Percentiles rank a stretch among this genome's conserved stretches.
Evolutionary conservation across 1,284 basidiomycete species (phyloP).

Genomic region (Heterobasidion irregulare): DNA sequence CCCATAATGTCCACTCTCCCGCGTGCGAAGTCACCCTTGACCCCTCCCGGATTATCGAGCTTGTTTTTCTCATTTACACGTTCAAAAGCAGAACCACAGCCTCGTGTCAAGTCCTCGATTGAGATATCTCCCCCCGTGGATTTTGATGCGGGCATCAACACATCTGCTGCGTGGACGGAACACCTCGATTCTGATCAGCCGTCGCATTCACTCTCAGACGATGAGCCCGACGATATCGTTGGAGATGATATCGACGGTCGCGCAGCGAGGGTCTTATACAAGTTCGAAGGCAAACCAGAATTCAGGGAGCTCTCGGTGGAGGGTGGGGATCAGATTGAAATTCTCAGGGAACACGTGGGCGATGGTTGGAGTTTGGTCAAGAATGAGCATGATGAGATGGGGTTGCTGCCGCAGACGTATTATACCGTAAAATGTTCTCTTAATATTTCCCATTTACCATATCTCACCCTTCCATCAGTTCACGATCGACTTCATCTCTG

Average conservation of each 20-base stretch:
- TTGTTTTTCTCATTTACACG: constrained; percentile 9
- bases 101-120: constrained; percentile 10
- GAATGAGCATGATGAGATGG: constrained; percentile 45
- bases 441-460: constrained; percentile 3
- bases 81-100: constrained; percentile 3
- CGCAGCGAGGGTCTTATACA: constrained; percentile 58
- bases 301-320: constrained; percentile 59
- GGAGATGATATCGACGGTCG: constrained; percentile 20
- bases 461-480: constrained; percentile 31
- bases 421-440: constrained; percentile 49
- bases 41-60: constrained; percentile 7
- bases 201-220: constrained; percentile 19
- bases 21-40: constrained; percentile 6
- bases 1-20: constrained; percentile 7
- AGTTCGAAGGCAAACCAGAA: constrained; percentile 65
- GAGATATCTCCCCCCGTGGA: constrained; percentile 22
- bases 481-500: constrained; percentile 49
- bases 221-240: constrained; percentile 27
- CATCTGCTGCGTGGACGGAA: constrained; percentile 67
- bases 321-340: constrained; percentile 57
- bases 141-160: constrained; percentile 71
- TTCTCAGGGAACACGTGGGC: constrained; percentile 57
- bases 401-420: constrained; percentile 61
- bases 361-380: constrained; percentile 72
- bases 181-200: constrained; percentile 34